Conservation (phyloP, 2,329 filamentous ascomycete species). For the Aspergillus tubingensis region DNA sequence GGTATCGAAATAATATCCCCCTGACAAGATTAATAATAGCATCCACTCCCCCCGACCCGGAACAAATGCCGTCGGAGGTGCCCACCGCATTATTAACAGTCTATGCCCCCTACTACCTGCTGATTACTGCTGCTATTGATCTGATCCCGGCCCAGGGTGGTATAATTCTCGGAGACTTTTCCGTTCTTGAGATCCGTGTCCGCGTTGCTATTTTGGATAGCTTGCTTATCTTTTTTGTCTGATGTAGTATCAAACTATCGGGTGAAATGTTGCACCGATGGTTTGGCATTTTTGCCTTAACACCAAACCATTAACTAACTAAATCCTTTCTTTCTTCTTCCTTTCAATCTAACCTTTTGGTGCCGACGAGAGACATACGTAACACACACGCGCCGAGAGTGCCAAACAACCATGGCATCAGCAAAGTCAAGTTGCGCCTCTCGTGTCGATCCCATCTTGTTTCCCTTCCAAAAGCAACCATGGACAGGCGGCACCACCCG, state of each 20-base stretch:
- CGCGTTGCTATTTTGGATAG: neutral
- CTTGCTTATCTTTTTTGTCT: neutral
- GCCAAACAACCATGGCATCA: neutral
- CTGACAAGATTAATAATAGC: slow-evolving; percentile 11
- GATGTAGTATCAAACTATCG: no score
- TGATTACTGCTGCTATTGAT: neutral
- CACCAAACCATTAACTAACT: no score
- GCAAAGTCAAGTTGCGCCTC: slow-evolving; percentile 1
- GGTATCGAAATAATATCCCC: slow-evolving; percentile 10
- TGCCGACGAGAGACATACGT: neutral
- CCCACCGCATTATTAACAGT: neutral
- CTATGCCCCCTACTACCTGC: no score
- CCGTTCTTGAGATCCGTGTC: neutral
- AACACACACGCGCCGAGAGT: neutral
- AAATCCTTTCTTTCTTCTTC: no score
- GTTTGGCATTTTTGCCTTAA: neutral
- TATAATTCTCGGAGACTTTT: neutral
- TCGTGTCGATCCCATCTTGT: neutral
- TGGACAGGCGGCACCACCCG: neutral
- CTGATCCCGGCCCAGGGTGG: neutral
- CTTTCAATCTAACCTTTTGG: no score
- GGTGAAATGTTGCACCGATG: neutral
- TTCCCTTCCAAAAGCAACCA: neutral
- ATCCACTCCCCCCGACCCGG: neutral
- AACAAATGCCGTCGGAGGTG: neutral